Percentiles rank a stretch among this genome's conserved stretches.
Conservation (phyloP, 768 basidiomycete genomes). For the Russula sp. region DNA sequence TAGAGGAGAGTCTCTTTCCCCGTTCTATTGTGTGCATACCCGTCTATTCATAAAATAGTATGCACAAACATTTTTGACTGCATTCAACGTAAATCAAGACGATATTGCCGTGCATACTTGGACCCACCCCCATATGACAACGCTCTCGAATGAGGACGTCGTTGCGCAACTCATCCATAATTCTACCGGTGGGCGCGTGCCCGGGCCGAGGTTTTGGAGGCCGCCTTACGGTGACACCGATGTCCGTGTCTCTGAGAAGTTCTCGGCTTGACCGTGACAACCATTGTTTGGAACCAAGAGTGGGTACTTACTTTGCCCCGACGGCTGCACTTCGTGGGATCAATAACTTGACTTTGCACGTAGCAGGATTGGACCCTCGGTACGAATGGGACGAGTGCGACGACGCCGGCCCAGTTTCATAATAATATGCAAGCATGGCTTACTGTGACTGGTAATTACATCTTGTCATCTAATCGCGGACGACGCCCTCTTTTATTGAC, state of each 20-base stretch:
- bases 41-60: too few species aligned
- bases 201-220: conserved; percentile 35
- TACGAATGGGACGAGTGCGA: conserved; percentile 35
- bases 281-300: conserved; percentile 42
- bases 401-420: conserved; percentile 35
- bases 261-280: conserved; percentile 41
- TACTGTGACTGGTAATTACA: conserved; percentile 9
- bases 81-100: conserved; percentile 37
- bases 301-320: conserved; percentile 11
- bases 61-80: conserved; percentile 48
- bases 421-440: conserved; percentile 16
- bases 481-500: conserved; percentile 14
- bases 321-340: not conserved
- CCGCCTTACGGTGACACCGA: conserved; percentile 38
- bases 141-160: conserved; percentile 40
- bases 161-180: conserved; percentile 47
- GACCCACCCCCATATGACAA: conserved; percentile 47
- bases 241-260: conserved; percentile 41
- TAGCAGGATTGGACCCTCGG: conserved; percentile 72
- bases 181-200: conserved; percentile 38
- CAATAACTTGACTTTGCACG: not conserved
- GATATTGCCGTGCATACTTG: conserved; percentile 40
- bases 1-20: too few species aligned
- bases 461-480: not conserved
- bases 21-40: too few species aligned